Conservation (phyloP, 2,329 filamentous ascomycete species). For the Nemania sp. region DNA sequence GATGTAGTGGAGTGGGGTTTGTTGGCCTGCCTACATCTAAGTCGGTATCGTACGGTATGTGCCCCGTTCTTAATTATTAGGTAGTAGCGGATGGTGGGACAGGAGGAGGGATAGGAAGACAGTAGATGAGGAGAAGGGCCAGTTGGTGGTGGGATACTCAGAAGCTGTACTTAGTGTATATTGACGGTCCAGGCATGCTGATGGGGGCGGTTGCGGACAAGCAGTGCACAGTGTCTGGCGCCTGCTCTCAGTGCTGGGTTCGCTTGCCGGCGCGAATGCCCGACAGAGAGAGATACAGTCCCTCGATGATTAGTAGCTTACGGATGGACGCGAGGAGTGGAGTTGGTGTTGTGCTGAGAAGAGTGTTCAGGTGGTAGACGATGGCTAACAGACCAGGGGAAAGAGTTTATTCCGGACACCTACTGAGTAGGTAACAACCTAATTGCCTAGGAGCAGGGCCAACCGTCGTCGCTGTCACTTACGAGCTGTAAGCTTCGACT, state of each 20-base stretch:
- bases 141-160: conserved; percentile 21
- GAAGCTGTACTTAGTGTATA: conserved; percentile 18
- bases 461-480: too few species aligned
- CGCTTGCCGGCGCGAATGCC: conserved; percentile 22
- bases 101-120: conserved; percentile 4
- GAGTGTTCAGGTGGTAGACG: conserved; percentile 2
- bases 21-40: conserved; percentile 16
- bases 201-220: conserved; percentile 21
- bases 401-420: not conserved
- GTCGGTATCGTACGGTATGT: conserved; percentile 2
- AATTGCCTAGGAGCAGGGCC: not conserved
- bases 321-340: conserved; percentile 22
- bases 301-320: conserved; percentile 17
- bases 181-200: conserved; percentile 24
- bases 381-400: not conserved
- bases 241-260: conserved; percentile 9
- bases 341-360: conserved; percentile 16
- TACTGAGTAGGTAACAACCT: too few species aligned
- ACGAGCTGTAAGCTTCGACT: too few species aligned
- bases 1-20: conserved; percentile 25
- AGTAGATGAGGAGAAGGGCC: conserved; percentile 9
- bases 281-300: conserved; percentile 10
- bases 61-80: conserved; percentile 13
- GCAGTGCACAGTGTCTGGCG: conserved; percentile 21
- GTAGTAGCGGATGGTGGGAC: conserved; percentile 9